phyloP scores from a whole-genome alignment of 306 rosid species.

The Luffa aegyptiaca region DNA sequence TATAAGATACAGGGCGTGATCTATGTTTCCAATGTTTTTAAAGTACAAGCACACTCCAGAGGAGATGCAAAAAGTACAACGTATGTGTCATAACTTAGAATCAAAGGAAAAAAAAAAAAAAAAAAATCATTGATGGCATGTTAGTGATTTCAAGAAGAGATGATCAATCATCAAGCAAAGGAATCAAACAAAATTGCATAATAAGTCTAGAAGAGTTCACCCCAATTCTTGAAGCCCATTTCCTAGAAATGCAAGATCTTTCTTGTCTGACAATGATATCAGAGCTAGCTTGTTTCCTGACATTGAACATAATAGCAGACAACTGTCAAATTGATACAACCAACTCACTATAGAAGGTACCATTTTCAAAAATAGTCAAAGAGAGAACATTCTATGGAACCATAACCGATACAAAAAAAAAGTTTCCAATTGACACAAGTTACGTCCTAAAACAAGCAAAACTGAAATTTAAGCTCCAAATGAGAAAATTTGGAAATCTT shows the following conservation, averaged over 20 bases:
- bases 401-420: background rate
- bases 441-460: background rate
- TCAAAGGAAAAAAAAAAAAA: background rate
- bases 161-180: background rate
- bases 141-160: background rate
- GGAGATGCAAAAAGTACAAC: background rate
- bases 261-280: constrained; percentile 87
- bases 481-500: background rate
- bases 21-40: background rate
- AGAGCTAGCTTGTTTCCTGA: constrained; percentile 70
- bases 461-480: background rate
- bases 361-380: background rate
- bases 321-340: constrained; percentile 1
- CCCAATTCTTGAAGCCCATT: constrained; percentile 75
- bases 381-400: background rate
- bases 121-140: background rate
- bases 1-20: background rate
- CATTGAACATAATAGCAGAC: background rate
- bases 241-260: constrained; percentile 64
- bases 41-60: background rate
- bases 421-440: background rate
- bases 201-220: constrained; percentile 27
- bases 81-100: background rate
- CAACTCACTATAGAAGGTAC: background rate
- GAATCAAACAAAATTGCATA: background rate